Base-by-base conservation (phyloP, 140 eudicot genomes). In the Stevia rebaudiana region DNA sequence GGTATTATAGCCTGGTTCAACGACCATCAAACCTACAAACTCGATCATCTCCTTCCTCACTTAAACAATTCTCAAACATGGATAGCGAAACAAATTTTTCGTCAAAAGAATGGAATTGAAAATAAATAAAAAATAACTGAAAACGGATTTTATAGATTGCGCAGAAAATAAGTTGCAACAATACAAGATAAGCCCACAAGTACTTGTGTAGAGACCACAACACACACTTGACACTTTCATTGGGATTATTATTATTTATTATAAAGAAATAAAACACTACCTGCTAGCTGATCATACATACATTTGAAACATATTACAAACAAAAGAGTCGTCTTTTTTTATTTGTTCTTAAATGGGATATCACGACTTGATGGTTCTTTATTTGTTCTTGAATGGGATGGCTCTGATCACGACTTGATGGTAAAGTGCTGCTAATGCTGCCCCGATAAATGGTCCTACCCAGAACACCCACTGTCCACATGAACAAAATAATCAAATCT, bases 361-460 rank as follows among this genome's bases (percentile, higher is more conserved):
- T 87, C 70, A 87, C 89, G 8, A 87, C 95, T 60, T 30, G 60
- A 65, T 87, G 95, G 66, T 87, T 65, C 40, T 40, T 78, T 73
- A 81, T 35, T 83, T 84, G 76, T 78, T 69, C 73, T 87, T 87
- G 83, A 87, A 87, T 21, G 95, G 95, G 63, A 84, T 84, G 57
- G 95, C 95, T 47, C 94, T 87, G 67, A 87, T 87, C 70, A 87
- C 89, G 8, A 87, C 95, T 60, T 30, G 60, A 65, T 87, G 95
- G 66, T 87, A 87, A 3, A 87, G 42, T 43, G 95, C 95, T 66
- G 95, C 95, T 1, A 87, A 78, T 55, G 85, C 86, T 22, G 95
- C 95, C 52, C 95, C 95, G 40, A 81, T 70, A 69, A 87, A 81
- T 46, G 95, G 95, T 63, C 95, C 95, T 3, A 87, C 95, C 95